Base-by-base conservation (phyloP, 2,329 filamentous ascomycete genomes). In the Cryphonectria carpinicola region DNA sequence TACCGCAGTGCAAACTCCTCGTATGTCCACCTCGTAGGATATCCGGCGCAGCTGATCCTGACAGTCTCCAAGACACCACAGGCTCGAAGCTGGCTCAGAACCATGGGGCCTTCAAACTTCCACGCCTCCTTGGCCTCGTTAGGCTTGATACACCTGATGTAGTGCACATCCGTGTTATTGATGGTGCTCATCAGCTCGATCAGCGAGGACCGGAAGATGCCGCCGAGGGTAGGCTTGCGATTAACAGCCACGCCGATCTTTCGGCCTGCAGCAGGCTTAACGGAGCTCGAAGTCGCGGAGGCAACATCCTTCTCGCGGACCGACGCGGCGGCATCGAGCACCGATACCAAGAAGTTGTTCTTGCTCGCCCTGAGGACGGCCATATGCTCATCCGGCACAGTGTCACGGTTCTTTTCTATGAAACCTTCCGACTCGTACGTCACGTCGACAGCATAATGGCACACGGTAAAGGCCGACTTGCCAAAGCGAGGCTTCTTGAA, bases 51-150 rank as follows among this genome's bases (percentile, higher is more conserved):
- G 83, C 94, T 97, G 82, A 99, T 99, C 79, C 96, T 91, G 70
- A 99, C 96, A 4, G 96, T 99, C 83, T 99, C 96, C 71, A 99
- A 88, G 52, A 99, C 97, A 95, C 96, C 96, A 83, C 96, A 99
- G 82, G 96, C 96, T 81, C 97, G 91, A 77, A 99, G 86, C 82
- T 99, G 96, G 81, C 94, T 97, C 72, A 99, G 88, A 75, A 99
- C 96, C 96, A 99, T 99, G 3, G 97, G 96, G 0, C 96, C 96
- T 79, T 99, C 96, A 73, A 98, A 99, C 77, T 97, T 95, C 96
- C 96, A 99, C 0, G 96, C 90, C 78, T 93, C 93, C 82, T 99
- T 99, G 66, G 90, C 93, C 82, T 99, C 96, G 80, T 99, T 99
- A 43, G 96, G 96, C 84, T 99, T 99, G 83, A 99, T 98, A 81